Base-by-base conservation (phyloP, 371 early-diverging fungal genomes). In the Entomophthora muscae region DNA sequence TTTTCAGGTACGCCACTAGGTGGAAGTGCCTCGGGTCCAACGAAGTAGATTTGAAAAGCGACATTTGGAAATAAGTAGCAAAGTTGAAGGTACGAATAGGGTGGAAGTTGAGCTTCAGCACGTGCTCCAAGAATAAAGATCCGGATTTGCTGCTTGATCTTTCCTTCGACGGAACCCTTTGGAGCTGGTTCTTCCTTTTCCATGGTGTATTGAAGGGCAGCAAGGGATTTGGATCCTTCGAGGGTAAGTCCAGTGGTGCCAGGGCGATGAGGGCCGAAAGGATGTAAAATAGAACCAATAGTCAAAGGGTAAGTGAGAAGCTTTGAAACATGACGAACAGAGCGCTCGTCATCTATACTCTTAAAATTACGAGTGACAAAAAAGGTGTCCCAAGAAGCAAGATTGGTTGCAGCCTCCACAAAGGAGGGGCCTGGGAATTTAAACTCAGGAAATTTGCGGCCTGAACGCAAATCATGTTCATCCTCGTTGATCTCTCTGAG, bases 361-460 rank as follows among this genome's bases (percentile, higher is more conserved):
- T 82, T 83, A 68, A 90, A 90, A 72, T 79, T 78, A 66, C 90
- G 83, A 53, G 90, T 90, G 70, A 87, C 87, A 65, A 90, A 75
- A 67, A 83, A 86, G 2, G 85, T 78, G 67, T 88, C 88, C 90
- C 90, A 90, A 68, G 78, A 85, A 53, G 78, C 79, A 75, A 90
- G 73, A 68, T 88, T 90, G 64, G 88, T 80, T 7, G 83, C 78
- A 65, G 85, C 82, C 73, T 90, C 90, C 32, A 81, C 78, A 27
- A 81, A 80, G 71, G 87, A 87, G 23, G 83, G 75, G 77, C 82
- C 76, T 57, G 90, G 90, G 68, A 89, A 90, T 68, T 87, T 87
- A 72, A 90, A 87, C 75, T 90, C 90, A 57, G 70, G 76, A 80
- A 88, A 78, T 57, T 76, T 75, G 66, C 89, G 75, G 23, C 88